Conservation (phyloP, 139 green algal genomes). For the Diplosphaera chodatii region DNA sequence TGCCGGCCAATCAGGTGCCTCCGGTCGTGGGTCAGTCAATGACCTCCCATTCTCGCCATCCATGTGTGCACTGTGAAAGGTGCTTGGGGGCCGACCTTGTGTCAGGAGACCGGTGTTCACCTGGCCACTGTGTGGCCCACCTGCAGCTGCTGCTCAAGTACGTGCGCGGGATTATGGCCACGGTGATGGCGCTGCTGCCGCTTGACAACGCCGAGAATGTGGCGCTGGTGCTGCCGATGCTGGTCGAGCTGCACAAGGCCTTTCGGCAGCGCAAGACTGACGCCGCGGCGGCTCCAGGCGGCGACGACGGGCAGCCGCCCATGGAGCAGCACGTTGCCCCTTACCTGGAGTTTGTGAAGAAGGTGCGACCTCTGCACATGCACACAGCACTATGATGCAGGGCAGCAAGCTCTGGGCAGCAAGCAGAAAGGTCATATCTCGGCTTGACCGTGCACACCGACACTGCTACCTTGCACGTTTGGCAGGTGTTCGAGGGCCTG, state of each 20-base stretch:
- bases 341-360: slow-evolving; percentile 75
- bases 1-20: slow-evolving; percentile 67
- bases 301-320: slow-evolving; percentile 2
- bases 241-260: slow-evolving; percentile 88
- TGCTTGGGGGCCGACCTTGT: too few relatives aligned
- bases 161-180: slow-evolving; percentile 54
- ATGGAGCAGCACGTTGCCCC: slow-evolving; percentile 49
- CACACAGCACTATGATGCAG: too few relatives aligned
- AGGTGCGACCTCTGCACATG: slow-evolving; percentile 47
- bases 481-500: slow-evolving; percentile 47
- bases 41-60: too few relatives aligned
- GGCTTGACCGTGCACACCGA: too few relatives aligned
- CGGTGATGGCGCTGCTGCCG: slow-evolving; percentile 55
- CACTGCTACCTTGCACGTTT: too few relatives aligned
- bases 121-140: too few relatives aligned
- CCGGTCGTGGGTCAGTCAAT: too few relatives aligned
- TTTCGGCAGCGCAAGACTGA: slow-evolving; percentile 42
- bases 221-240: slow-evolving; percentile 62
- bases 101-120: too few relatives aligned
- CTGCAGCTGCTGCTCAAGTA: slow-evolving; percentile 28
- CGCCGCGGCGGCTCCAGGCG: not conserved
- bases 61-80: too few relatives aligned
- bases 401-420: too few relatives aligned
- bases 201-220: slow-evolving; percentile 89
- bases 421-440: too few relatives aligned